Evolutionary conservation across 805 yeast genomes (phyloP), one percentile per base, ranked within the genome.

Genomic region (Metschnikowia vanudenii): DNA sequence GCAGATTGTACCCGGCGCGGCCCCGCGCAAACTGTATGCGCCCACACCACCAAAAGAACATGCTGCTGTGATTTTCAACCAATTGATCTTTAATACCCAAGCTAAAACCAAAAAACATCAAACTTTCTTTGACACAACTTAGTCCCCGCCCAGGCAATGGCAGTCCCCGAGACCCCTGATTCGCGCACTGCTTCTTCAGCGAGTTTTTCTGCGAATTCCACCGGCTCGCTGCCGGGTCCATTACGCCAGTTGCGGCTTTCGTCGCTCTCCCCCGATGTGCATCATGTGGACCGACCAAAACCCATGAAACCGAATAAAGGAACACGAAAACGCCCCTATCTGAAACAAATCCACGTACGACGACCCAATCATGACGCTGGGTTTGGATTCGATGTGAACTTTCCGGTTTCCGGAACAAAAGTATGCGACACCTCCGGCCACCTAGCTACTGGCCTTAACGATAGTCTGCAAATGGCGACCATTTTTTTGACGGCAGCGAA

Each of bases 401-500:
- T 52, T 12, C 56, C 56, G 12, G 19, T 18, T 1, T 13, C 40
- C 4, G 33, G 17, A 13, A 30, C 14, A 7, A 14, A 18, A n/a
- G 20, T 17, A 6, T 18, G 22, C 13, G 36, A 33, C 8, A n/a
- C 34, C 36, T 17, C 36, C 24, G 36, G 36, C 17, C 18, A 16
- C 13, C 34, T n/a, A 29, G 12, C 9, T 14, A 14, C 22, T 7
- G 41, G 28, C 13, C n/a, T 22, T 18, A 17, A 37, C 13, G 43
- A 43, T 28, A 39, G 50, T 17, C 47, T 39, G 43, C 51, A 49
- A 28, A 45, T 55, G 37, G 58, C 58, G n/a, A 42, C 51, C 9
- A 37, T 53, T 14, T 47, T 55, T 20, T 46, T 53, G 13, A 43
- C 49, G 17, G 39, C 54, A 0, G 49, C 50, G 26, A 44, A 42